Base-by-base conservation (phyloP, 2,329 filamentous ascomycete genomes). In the Trichophyton equinum region DNA sequence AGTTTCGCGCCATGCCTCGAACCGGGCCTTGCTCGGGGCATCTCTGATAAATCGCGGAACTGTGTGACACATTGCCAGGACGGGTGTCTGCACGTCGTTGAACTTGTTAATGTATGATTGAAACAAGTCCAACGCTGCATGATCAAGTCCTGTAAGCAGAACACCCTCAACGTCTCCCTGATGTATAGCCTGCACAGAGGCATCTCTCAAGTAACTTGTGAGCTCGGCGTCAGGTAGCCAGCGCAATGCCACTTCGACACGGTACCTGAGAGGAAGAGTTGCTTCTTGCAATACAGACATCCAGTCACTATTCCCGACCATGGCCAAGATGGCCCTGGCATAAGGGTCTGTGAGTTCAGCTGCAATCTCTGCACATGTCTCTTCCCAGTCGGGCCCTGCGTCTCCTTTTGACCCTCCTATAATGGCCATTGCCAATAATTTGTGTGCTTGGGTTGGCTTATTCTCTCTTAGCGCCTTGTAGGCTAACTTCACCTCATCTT, bases 341-440 rank as follows among this genome's bases (percentile, higher is more conserved):
- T 84, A 85, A 0, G 82, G 81, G 62, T 86, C 82, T 0, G 79
- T 78, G 8, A 83, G 79, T 66, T 85, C 82, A 63, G 82, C 82
- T 25, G 81, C 80, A 71, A 86, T 83, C 73, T 83, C 84, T 9
- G 77, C 73, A 64, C 83, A 85, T 49, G 83, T 81, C 63, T 84
- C 80, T 64, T 81, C 78, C 75, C 85, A 85, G 56, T 82, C 81
- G 36, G 79, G 73, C 61, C 82, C 82, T 33, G 79, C 76, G 1
- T 76, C 72, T 4, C 73, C 73, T 63, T 74, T 77, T 7, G 73
- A 70, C 18, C 74, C 72, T 18, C 77, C 75, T 5, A 76, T 75
- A 61, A 80, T 76, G 8, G 77, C 78, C 73, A 80, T 77, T 0
- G 85, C 77, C 15, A 81, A 76, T 60, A 82, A 78, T 61, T 81